These are phyloP conservation scores for Diaporthe citri DNA, from an alignment of 2,329 filamentous ascomycete genomes.

Conservation along the genomic window DNA sequence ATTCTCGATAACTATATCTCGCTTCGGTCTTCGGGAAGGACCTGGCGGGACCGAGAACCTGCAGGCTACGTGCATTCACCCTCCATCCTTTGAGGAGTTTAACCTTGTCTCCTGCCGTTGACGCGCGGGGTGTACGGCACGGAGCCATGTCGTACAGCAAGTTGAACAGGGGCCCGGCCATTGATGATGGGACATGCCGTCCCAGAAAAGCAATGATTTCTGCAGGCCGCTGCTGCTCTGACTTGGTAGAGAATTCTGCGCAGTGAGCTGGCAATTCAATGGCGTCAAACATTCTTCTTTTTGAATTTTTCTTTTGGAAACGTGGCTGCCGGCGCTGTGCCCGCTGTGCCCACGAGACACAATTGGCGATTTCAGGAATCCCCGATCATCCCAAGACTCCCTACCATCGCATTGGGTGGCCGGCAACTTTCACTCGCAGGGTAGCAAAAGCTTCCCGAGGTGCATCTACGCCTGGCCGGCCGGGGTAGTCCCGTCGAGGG, in stretches of 20 bases:
- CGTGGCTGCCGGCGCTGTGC: not conserved
- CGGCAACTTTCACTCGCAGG: conserved; percentile 33
- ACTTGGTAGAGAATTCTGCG: conserved; percentile 2
- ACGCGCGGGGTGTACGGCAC: conserved; percentile 33
- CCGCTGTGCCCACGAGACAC: not conserved
- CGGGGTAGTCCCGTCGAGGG: conserved; percentile 26
- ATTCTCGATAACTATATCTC: conserved; percentile 12
- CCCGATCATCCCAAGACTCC: conserved; percentile 27
- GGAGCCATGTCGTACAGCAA: conserved; percentile 38
- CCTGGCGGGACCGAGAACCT: conserved; percentile 30
- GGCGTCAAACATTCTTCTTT: not conserved
- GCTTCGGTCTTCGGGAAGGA: conserved; percentile 28
- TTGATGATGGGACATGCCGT: conserved; percentile 24
- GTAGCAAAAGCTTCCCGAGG: conserved; percentile 38
- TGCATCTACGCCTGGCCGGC: conserved; percentile 32
- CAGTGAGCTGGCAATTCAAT: conserved; percentile 13
- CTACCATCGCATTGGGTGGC: conserved; percentile 29
- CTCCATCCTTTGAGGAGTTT: conserved; percentile 2
- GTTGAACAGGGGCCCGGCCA: conserved; percentile 18
- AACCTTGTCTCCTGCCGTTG: conserved; percentile 26
- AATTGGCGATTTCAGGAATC: not conserved
- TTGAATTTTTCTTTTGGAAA: not conserved
- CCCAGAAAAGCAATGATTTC: not conserved
- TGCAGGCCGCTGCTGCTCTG: conserved; percentile 14
- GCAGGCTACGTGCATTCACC: conserved; percentile 31